phyloP scores from a whole-genome alignment of 768 basidiomycete species.

The Cubamyces lactineus region DNA sequence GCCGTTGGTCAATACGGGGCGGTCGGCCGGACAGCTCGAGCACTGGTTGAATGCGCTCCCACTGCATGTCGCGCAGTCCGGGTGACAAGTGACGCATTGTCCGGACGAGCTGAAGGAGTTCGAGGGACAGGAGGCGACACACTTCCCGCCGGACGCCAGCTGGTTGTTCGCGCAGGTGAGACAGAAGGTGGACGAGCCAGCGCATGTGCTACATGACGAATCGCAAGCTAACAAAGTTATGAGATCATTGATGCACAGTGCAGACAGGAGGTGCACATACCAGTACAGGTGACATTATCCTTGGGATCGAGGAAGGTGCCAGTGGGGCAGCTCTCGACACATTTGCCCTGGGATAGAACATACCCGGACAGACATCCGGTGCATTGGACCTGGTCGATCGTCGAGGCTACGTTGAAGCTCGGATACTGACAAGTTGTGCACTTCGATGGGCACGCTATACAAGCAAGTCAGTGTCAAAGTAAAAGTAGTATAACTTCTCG shows the following conservation, averaged over 20 bases:
- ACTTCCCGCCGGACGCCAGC: slow-evolving; percentile 73
- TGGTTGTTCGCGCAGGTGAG: slow-evolving; percentile 68
- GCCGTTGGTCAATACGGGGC: slow-evolving; percentile 75
- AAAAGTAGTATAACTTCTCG: not conserved
- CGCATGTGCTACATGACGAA: slow-evolving; percentile 74
- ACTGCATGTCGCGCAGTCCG: slow-evolving; percentile 84
- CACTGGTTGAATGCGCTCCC: slow-evolving; percentile 83
- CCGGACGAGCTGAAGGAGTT: slow-evolving; percentile 68
- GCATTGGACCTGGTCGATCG: slow-evolving; percentile 67
- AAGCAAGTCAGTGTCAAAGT: slow-evolving; percentile 5
- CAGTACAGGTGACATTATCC: slow-evolving; percentile 73
- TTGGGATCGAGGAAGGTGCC: slow-evolving; percentile 73
- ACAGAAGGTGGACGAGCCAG: slow-evolving; percentile 69
- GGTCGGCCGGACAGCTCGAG: slow-evolving; percentile 63
- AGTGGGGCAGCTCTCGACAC: slow-evolving; percentile 69
- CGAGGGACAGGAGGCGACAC: slow-evolving; percentile 74
- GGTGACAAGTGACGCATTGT: slow-evolving; percentile 76
- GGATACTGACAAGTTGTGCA: slow-evolving; percentile 80
- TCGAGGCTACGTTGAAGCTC: slow-evolving; percentile 70
- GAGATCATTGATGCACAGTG: slow-evolving; percentile 14
- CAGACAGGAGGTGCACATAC: slow-evolving; percentile 46
- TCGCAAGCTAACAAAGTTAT: slow-evolving; percentile 55
- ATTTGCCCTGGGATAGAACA: slow-evolving; percentile 70
- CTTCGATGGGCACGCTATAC: slow-evolving; percentile 76
- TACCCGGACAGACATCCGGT: slow-evolving; percentile 79